Conservation (phyloP, 768 basidiomycete species). For the Trichaptum fuscoviolaceum region DNA sequence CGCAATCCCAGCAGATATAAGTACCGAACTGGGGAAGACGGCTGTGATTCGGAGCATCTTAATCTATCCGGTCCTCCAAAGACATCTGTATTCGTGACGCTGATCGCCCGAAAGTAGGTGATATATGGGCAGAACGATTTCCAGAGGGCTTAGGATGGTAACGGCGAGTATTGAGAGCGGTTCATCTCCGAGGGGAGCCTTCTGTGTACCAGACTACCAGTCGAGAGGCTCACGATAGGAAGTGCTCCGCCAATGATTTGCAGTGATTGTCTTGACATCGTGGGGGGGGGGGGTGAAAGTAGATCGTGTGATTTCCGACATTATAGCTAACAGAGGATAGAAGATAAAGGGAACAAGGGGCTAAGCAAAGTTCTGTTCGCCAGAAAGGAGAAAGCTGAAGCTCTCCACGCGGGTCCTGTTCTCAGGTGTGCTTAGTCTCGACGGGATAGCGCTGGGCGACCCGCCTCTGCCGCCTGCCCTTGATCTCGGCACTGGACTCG, state of each 20-base stretch:
- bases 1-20: no score
- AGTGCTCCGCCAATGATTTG: background rate
- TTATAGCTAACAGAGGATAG: background rate
- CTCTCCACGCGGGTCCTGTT: background rate
- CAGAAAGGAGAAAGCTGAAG: slow-evolving; percentile 4
- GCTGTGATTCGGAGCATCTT: no score
- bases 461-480: background rate
- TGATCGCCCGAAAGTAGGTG: background rate
- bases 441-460: background rate
- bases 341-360: slow-evolving; percentile 36
- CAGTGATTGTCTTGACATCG: background rate
- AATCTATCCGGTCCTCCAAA: no score
- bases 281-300: background rate
- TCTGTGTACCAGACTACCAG: background rate
- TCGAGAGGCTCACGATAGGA: background rate
- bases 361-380: slow-evolving; percentile 42
- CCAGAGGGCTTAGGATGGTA: background rate
- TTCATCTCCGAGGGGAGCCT: background rate
- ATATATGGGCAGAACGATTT: background rate
- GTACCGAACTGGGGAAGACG: no score
- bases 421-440: background rate
- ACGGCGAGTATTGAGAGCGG: background rate
- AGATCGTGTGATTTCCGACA: background rate
- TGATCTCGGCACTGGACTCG: slow-evolving; percentile 19
- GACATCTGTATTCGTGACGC: background rate